A percentile compares a stretch with the other conserved stretches of the same genome.
phyloP scores from a whole-genome alignment of 2,329 filamentous ascomycete genomes.

The Cercospora citrullina region DNA sequence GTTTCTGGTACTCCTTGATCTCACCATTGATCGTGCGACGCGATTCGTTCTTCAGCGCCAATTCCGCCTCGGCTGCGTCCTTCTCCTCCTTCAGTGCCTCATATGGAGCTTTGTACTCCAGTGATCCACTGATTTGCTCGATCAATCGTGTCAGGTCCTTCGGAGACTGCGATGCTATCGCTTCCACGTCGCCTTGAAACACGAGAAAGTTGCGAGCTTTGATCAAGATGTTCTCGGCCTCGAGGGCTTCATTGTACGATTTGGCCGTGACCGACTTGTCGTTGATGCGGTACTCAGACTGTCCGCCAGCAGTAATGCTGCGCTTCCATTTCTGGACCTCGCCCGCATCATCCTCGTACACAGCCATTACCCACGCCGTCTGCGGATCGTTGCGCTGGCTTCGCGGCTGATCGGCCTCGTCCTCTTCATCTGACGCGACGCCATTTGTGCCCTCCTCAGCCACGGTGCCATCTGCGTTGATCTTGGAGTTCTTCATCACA shows the following conservation, averaged over 20 bases:
- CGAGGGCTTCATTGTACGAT: conserved; percentile 89
- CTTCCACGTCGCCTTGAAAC: conserved; percentile 97
- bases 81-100: conserved; percentile 84
- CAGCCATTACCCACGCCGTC: conserved; percentile 98
- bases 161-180: conserved; percentile 91
- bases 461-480: conserved; percentile 86
- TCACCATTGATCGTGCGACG: conserved; percentile 95
- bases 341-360: conserved; percentile 95
- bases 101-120: conserved; percentile 93
- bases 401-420: conserved; percentile 55
- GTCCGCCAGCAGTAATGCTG: conserved; percentile 81
- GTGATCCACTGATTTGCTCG: conserved; percentile 94
- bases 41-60: conserved; percentile 82
- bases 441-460: conserved; percentile 55
- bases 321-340: conserved; percentile 96
- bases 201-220: conserved; percentile 97
- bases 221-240: conserved; percentile 94
- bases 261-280: conserved; percentile 83
- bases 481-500: conserved; percentile 86
- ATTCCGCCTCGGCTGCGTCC: conserved; percentile 83
- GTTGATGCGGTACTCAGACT: conserved; percentile 96
- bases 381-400: conserved; percentile 78
- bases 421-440: conserved; percentile 43
- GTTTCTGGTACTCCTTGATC: conserved; percentile 95
- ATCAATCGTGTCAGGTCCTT: conserved; percentile 91